Base-by-base conservation (phyloP, 371 early-diverging fungal genomes). In the Rhizopus sp. region DNA sequence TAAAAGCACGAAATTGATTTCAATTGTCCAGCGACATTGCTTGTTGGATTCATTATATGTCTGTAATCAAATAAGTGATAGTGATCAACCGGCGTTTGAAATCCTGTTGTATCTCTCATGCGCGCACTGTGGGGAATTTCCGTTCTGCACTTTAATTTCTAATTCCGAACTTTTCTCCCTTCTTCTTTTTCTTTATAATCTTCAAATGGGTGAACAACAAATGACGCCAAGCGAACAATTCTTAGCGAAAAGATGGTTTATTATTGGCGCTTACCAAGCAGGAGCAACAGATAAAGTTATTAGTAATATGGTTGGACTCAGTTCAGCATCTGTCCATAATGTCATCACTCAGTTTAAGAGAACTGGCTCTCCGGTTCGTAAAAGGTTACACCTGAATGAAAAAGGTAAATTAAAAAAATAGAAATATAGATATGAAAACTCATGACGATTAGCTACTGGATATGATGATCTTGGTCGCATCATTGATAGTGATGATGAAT, bases 261-360 rank as follows among this genome's bases (percentile, higher is more conserved):
- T 73, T 17, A 62, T 79, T 31, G 79, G 79, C 7, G 79, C 79
- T 41, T 64, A 75, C 52, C 70, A 72, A 61, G 72, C 79, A n/a
- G 79, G 79, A 44, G 76, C 76, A 4, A 62, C 72, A 37, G 79
- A 79, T 55, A 73, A 63, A 58, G 56, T 62, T 13, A 62, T 73
- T 13, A 72, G 72, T 29, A 66, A 71, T 29, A 54, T 79, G 15
- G 56, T 72, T 49, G 76, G 76, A 15, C 69, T 79, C 13, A 73
- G 74, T 9, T 66, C 59, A 17, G 66, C 69, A 3, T 66, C 72
- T 9, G 73, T 72, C 16, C 70, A 73, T 31, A 69, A 72, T 35
- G 73, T 79, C 33, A 60, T 73, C 41, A 51, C 66, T 30, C 70
- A 75, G 57, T 76, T 70, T 34, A 66, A 64, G 29, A 73, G 62